Evolutionary conservation across 2,329 filamentous ascomycete species (phyloP).

Genomic region (Grosmannia clavigera): DNA sequence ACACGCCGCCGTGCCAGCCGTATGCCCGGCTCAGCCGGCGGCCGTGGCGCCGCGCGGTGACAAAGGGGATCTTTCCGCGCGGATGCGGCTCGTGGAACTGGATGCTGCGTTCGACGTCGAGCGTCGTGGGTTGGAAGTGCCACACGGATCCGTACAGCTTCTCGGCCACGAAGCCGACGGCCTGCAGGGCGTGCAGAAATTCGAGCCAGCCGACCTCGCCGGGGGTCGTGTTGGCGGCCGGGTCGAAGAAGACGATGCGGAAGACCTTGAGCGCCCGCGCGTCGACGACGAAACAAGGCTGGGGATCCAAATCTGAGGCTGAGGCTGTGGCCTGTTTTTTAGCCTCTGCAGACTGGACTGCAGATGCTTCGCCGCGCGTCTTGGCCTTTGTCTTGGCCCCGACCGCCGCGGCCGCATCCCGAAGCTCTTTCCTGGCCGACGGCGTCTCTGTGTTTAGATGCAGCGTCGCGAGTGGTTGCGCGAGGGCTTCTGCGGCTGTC

Average conservation of each 20-base stretch:
- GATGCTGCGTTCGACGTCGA: conserved; percentile 35
- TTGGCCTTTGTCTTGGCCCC: conserved; percentile 13
- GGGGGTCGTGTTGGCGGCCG: conserved; percentile 20
- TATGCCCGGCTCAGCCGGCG: conserved; percentile 35
- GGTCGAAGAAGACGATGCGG: conserved; percentile 27
- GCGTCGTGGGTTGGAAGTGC: conserved; percentile 37
- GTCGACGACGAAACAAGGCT: conserved; percentile 16
- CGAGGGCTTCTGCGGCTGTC: background rate
- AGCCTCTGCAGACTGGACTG: background rate
- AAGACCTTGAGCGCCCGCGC: conserved; percentile 22
- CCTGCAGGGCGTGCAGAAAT: conserved; percentile 38
- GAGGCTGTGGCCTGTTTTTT: background rate
- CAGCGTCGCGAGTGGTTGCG: background rate
- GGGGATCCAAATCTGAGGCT: background rate
- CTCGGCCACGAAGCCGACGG: conserved; percentile 35
- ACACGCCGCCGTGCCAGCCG: conserved; percentile 36
- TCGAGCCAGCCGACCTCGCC: conserved; percentile 41
- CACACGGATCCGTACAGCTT: conserved; percentile 50
- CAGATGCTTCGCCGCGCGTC: background rate
- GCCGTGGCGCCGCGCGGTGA: conserved; percentile 31
- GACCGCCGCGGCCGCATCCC: conserved; percentile 6
- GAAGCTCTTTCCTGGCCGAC: background rate
- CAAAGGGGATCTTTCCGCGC: conserved; percentile 34
- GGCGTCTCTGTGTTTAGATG: background rate
- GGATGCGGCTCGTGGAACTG: conserved; percentile 52